These are phyloP conservation scores for Lophiotrema nucula DNA, from an alignment of 495 filamentous ascomycete genomes.

Conservation along the genomic window DNA sequence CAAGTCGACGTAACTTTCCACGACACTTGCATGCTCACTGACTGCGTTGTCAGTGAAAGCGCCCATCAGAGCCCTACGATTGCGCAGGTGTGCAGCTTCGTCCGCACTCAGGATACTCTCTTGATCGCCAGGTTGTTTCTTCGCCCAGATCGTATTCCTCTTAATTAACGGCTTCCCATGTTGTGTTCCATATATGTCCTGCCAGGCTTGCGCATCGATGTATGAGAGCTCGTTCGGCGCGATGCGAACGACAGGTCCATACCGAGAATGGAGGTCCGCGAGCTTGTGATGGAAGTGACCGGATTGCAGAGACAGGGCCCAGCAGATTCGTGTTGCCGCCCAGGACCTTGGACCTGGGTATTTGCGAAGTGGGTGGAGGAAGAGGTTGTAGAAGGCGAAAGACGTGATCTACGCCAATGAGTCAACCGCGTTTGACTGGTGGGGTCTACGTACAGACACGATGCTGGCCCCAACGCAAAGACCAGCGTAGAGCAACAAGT, in stretches of 20 bases:
- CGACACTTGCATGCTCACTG: conserved; percentile 25
- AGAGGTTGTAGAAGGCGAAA: conserved; percentile 43
- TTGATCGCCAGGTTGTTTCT: conserved; percentile 15
- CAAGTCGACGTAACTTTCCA: conserved; percentile 26
- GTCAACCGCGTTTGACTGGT: neutral
- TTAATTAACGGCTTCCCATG: conserved; percentile 9
- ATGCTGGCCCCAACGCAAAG: neutral
- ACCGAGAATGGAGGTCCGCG: conserved; percentile 24
- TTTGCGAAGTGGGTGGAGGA: conserved; percentile 44
- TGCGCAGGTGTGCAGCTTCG: conserved; percentile 28
- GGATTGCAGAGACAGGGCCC: conserved; percentile 17
- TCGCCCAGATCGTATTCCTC: conserved; percentile 30
- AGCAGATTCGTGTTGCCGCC: conserved; percentile 16
- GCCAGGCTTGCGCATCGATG: conserved; percentile 32
- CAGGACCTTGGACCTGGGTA: conserved; percentile 46
- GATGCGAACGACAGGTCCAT: conserved; percentile 30
- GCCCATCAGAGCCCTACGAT: conserved; percentile 26
- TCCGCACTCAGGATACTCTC: conserved; percentile 20
- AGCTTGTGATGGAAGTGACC: conserved; percentile 1
- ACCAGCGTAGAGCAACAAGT: neutral
- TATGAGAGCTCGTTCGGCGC: conserved; percentile 38
- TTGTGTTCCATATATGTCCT: conserved; percentile 34
- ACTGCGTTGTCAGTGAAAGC: conserved; percentile 36
- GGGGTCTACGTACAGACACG: neutral
- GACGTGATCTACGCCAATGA: neutral